A percentile compares a stretch with the other conserved stretches of the same genome.
These are phyloP conservation scores for Pisolithus microcarpus DNA, from an alignment of 768 basidiomycete genomes.

Conservation along the genomic window DNA sequence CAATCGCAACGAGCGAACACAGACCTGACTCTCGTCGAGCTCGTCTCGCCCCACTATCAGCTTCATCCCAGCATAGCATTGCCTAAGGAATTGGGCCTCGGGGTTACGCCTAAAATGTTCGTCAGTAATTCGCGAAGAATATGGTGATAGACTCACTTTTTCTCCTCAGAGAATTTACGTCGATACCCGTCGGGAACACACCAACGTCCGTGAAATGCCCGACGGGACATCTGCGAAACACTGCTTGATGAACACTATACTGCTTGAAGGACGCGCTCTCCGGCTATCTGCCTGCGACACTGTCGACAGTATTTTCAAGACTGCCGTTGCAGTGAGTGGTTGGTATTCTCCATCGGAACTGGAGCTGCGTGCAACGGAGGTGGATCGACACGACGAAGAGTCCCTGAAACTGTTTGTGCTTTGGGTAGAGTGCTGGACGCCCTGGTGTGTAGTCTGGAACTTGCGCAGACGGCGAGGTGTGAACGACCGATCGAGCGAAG, in stretches of 20 bases:
- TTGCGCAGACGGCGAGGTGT: slow-evolving; percentile 30
- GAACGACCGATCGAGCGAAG: slow-evolving; percentile 19
- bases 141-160: slow-evolving; percentile 40
- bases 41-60: slow-evolving; percentile 85
- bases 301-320: slow-evolving; percentile 75
- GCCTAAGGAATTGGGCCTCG: slow-evolving; percentile 70
- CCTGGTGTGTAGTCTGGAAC: slow-evolving; percentile 44
- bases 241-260: slow-evolving; percentile 81
- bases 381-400: slow-evolving; percentile 44
- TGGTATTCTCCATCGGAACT: slow-evolving; percentile 27
- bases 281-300: slow-evolving; percentile 48
- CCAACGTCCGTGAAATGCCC: slow-evolving; percentile 77
- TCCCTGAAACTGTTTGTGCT: slow-evolving; percentile 41
- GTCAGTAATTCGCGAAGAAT: slow-evolving; percentile 1
- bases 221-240: slow-evolving; percentile 79
- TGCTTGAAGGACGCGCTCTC: slow-evolving; percentile 77
- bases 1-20: not conserved
- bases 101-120: slow-evolving; percentile 46
- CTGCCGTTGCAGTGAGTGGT: slow-evolving; percentile 71
- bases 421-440: slow-evolving; percentile 32
- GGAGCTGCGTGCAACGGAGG: slow-evolving; percentile 9
- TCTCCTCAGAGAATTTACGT: slow-evolving; percentile 61
- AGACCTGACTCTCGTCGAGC: slow-evolving; percentile 73
- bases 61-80: slow-evolving; percentile 81
- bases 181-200: slow-evolving; percentile 89